Conservation (phyloP, 2,329 filamentous ascomycete species). For the Rutstroemia sydowiana region DNA sequence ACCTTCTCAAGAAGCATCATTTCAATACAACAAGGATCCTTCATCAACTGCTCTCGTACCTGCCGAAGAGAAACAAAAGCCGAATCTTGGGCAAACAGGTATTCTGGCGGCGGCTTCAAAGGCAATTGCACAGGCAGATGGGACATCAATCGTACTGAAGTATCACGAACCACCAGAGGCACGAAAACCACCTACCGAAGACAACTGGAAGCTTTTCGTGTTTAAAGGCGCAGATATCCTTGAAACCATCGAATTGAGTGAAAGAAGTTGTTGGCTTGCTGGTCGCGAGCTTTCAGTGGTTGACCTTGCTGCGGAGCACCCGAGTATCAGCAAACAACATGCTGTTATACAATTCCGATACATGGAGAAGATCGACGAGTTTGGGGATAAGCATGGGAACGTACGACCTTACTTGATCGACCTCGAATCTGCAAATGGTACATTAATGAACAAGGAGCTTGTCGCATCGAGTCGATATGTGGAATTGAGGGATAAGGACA, state of each 20-base stretch:
- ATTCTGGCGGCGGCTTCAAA: slow-evolving; percentile 85
- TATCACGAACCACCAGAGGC: slow-evolving; percentile 95
- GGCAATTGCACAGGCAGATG: slow-evolving; percentile 60
- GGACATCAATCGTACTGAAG: slow-evolving; percentile 74
- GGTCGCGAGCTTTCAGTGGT: slow-evolving; percentile 75
- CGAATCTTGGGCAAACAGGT: slow-evolving; percentile 77
- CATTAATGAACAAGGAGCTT: slow-evolving; percentile 67
- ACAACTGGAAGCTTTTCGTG: slow-evolving; percentile 83
- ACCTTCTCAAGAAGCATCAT: slow-evolving; percentile 53
- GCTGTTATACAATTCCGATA: slow-evolving; percentile 90
- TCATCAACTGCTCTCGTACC: slow-evolving; percentile 19
- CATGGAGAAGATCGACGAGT: slow-evolving; percentile 76
- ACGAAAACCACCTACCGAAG: slow-evolving; percentile 71
- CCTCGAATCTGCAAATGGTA: slow-evolving; percentile 88
- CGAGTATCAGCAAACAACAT: slow-evolving; percentile 91
- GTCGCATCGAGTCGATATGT: slow-evolving; percentile 73
- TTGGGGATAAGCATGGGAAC: slow-evolving; percentile 70
- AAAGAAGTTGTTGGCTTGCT: slow-evolving; percentile 82
- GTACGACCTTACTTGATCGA: slow-evolving; percentile 89
- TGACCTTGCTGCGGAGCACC: slow-evolving; percentile 79
- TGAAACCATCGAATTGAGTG: slow-evolving; percentile 70
- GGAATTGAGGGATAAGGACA: slow-evolving; percentile 81
- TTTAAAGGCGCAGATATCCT: slow-evolving; percentile 80
- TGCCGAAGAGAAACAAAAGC: slow-evolving; percentile 66
- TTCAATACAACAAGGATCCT: slow-evolving; percentile 44